phyloP scores from a whole-genome alignment of 768 basidiomycete genomes.

The Calocybe cyanea region DNA sequence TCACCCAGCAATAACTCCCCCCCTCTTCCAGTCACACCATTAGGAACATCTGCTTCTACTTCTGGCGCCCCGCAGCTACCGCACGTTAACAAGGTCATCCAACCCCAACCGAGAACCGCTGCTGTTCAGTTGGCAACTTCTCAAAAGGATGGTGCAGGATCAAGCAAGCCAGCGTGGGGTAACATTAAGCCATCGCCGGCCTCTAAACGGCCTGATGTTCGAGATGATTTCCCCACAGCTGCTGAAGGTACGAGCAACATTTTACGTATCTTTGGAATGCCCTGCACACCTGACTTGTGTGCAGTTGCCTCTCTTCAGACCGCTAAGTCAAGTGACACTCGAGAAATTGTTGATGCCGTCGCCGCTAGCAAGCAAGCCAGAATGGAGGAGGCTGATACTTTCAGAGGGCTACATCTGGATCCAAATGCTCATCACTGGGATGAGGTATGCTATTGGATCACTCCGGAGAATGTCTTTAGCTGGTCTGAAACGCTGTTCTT shows the following conservation, averaged over 20 bases:
- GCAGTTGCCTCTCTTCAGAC: constrained; percentile 30
- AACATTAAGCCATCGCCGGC: constrained; percentile 45
- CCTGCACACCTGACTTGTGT: constrained; percentile 6
- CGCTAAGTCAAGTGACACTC: constrained; percentile 33
- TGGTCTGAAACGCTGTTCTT: background rate
- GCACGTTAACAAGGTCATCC: constrained; percentile 63
- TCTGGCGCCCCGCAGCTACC: constrained; percentile 45
- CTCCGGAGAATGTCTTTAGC: background rate
- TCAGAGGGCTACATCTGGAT: constrained; percentile 90
- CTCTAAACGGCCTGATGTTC: constrained; percentile 36
- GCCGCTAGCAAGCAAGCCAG: constrained; percentile 56
- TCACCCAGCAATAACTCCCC: constrained; percentile 45
- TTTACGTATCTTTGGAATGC: constrained; percentile 18
- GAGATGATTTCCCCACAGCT: constrained; percentile 90
- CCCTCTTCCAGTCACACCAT: constrained; percentile 31
- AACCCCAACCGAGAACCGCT: constrained; percentile 53
- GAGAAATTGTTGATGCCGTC: constrained; percentile 48
- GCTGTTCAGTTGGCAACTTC: constrained; percentile 25
- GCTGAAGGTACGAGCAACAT: constrained; percentile 89
- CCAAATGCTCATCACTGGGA: constrained; percentile 98
- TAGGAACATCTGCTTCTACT: constrained; percentile 24
- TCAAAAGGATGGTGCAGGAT: constrained; percentile 27
- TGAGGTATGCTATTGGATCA: constrained; percentile 60
- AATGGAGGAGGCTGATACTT: constrained; percentile 86
- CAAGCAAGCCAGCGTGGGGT: constrained; percentile 69